Base-by-base conservation (phyloP, 768 basidiomycete species). In the Crucibulum laeve region DNA sequence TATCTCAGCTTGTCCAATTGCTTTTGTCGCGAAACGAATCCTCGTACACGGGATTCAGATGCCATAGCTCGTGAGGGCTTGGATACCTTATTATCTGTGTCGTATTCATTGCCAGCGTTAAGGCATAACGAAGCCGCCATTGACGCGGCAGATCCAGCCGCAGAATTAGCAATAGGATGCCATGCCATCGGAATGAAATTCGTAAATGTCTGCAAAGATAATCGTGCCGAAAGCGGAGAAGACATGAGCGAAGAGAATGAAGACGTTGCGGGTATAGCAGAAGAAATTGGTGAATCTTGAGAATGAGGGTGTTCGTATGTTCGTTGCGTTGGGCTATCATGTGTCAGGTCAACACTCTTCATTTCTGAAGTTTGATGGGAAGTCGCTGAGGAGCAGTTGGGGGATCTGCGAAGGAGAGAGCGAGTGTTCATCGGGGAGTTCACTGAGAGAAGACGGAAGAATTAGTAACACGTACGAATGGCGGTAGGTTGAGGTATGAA, bases 1-100 rank as follows among this genome's bases (percentile, higher is more conserved):
- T 60, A 54, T 57, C 69, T 72, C 53, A 90, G 62, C 62, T 75
- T 80, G 57, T 77, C 75, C 52, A 90, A 59, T 59, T 91, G 88
- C 50, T 68, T 74, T 53, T 82, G 74, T 57, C 75, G 82, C 21
- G 80, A 71, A 37, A 86, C 80, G 55, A 70, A 86, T 44, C 63
- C 62, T 48, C 64, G 53, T 45, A 58, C 57, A 40, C 15, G 13
- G 38, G 22, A 51, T 32, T 32, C 25, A 30, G 15, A 32, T 38
- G 38, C 38, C 19, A 37, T 28, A 40, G 26, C 25, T 19, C 19
- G 22, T 17, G n/a, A n/a, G 25, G n/a, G 18, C 30, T 35, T 43
- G 26, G 21, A 43, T 26, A 40, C 21, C 23, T 17, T 28, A 33
- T 43, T 40, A 32, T 43, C 25, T 6, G 24, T 17, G 8, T 44